Base-by-base conservation (phyloP, 1,284 basidiomycete species). In the Inonotus obliquus region DNA sequence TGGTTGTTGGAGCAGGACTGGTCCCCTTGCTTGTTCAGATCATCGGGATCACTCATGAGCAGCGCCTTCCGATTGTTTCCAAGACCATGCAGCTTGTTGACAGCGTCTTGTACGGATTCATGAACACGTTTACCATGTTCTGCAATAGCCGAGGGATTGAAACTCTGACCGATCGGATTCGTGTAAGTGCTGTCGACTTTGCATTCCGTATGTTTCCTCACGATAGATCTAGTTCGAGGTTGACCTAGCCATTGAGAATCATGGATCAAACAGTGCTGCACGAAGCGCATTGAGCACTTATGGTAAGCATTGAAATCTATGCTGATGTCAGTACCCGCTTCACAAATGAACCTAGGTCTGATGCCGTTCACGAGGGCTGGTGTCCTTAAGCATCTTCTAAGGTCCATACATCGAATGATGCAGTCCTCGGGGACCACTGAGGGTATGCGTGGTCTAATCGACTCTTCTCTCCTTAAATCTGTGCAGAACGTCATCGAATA, bases 1-100 rank as follows among this genome's bases (percentile, higher is more conserved):
- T 97, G 89, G 86, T 98, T 48, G 91, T 98, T 61, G 92, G 94
- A n/a, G 96, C 97, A n/a, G 97, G 97, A 2, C 77, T 98, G 51
- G 83, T 99, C 32, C 93, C 94, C 0, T 78, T 96, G 7, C 80
- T 99, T 14, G 87, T 97, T 57, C 92, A 96, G 69, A 79, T 96
- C 57, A 86, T 96, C 68, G 89, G 93, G 73, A 91, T 89, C 71
- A 83, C 81, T 65, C 77, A 86, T 51, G 79, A 86, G 0, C 81
- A 82, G 62, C 80, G 90, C 44, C 77, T 93, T 56, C 79, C 84
- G 41, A 82, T 92, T 54, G 81, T 93, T 0, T 91, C 89, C n/a
- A 94, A 91, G 74, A 89, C 92, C 0, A 89, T 95, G 81, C 92
- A 95, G 63, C 80, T 99, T 37, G 82, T 99, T 62, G 97, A 99